Conservation (phyloP, 495 filamentous ascomycete genomes). For the Aspergillus homomorphus region DNA sequence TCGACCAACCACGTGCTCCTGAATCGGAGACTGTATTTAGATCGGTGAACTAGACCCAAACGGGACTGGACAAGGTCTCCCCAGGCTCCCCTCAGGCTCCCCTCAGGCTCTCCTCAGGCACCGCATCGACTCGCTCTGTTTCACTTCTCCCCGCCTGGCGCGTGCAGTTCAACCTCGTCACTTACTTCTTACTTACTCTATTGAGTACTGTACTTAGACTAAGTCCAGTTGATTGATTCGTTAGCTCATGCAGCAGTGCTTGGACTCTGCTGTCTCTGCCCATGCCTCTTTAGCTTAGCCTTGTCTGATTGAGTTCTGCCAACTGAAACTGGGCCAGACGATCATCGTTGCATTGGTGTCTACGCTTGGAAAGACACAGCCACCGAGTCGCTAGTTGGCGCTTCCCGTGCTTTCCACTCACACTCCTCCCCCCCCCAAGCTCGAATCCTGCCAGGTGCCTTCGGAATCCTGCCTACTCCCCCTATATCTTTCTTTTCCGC, state of each 20-base stretch:
- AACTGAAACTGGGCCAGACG: background rate
- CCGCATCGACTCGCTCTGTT: background rate
- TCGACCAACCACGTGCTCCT: slow-evolving; percentile 20
- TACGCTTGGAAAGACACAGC: slow-evolving; percentile 17
- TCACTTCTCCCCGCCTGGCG: background rate
- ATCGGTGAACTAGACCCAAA: background rate
- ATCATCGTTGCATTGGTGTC: slow-evolving; percentile 16
- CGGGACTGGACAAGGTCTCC: background rate
- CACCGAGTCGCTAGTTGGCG: slow-evolving; percentile 18
- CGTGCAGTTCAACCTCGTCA: background rate
- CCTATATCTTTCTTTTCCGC: slow-evolving; percentile 2
- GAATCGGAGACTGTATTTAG: slow-evolving; percentile 12
- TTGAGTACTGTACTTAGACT: too few relatives aligned
- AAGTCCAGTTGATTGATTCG: background rate
- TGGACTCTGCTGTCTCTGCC: background rate
- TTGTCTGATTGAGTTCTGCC: background rate
- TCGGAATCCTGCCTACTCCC: background rate
- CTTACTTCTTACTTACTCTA: background rate
- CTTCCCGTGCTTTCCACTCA: slow-evolving; percentile 2
- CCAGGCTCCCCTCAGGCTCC: background rate
- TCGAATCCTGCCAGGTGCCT: background rate
- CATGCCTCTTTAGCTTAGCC: background rate
- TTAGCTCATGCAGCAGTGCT: background rate
- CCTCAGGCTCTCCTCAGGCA: background rate
- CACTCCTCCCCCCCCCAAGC: background rate